Evolutionary conservation across 2,329 filamentous ascomycete species (phyloP).

Genomic region (Sclerotinia subarctica): DNA sequence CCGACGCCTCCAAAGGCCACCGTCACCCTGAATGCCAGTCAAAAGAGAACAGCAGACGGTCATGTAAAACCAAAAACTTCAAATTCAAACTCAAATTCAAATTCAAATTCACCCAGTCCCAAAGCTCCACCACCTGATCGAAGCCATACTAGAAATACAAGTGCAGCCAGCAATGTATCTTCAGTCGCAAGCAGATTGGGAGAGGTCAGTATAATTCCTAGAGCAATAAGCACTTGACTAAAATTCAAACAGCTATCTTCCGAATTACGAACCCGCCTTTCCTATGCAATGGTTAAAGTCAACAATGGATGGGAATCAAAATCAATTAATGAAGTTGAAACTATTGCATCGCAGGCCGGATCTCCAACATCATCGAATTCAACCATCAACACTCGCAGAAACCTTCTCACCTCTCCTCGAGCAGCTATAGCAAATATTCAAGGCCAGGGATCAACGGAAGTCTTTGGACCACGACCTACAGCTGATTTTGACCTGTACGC

Average conservation of each 20-base stretch:
- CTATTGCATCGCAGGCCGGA: constrained; percentile 63
- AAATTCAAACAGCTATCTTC: constrained; percentile 40
- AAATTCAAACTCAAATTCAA: constrained; percentile 50
- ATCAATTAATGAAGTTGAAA: constrained; percentile 74
- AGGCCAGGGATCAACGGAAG: constrained; percentile 25
- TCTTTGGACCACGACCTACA: constrained; percentile 22
- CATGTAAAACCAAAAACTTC: constrained; percentile 57
- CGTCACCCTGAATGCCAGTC: constrained; percentile 41
- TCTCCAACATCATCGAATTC: constrained; percentile 61
- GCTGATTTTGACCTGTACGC: constrained; percentile 39
- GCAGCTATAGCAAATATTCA: constrained; percentile 42
- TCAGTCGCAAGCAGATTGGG: constrained; percentile 68
- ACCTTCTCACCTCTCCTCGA: constrained; percentile 54
- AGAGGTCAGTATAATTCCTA: constrained; percentile 55
- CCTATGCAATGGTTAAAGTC: constrained; percentile 92
- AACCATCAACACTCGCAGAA: constrained; percentile 51
- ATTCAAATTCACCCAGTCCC: constrained; percentile 47
- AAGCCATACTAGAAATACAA: constrained; percentile 69
- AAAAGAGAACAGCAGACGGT: constrained; percentile 77
- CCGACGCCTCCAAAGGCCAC: constrained; percentile 27
- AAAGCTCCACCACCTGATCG: constrained; percentile 18
- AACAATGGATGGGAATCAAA: constrained; percentile 84
- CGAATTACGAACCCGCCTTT: constrained; percentile 77
- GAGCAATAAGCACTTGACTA: constrained; percentile 22
- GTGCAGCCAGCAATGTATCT: constrained; percentile 59